phyloP scores from a whole-genome alignment of 495 filamentous ascomycete species.

The Xylaria cubensis region DNA sequence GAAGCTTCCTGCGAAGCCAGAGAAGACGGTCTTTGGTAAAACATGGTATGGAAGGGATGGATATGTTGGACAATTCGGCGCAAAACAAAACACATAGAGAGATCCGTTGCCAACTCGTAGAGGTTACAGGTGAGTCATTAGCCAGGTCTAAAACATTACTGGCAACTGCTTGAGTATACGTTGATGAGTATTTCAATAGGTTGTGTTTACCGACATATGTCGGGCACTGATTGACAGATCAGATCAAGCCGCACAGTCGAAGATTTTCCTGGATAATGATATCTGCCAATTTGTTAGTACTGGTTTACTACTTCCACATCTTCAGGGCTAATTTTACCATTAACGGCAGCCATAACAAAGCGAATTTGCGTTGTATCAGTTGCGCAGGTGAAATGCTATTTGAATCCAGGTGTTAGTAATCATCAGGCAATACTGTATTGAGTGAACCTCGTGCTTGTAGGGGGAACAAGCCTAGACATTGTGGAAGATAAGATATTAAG shows the following conservation, averaged over 20 bases:
- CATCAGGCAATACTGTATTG: background rate
- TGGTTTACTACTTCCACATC: background rate
- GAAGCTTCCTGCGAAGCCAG: slow-evolving; percentile 34
- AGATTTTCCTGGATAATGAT: slow-evolving; percentile 99
- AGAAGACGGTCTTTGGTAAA: slow-evolving; percentile 32
- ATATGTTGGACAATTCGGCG: slow-evolving; percentile 36
- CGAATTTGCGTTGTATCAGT: slow-evolving; percentile 98
- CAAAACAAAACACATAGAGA: slow-evolving; percentile 43
- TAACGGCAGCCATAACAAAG: slow-evolving; percentile 99
- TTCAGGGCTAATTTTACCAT: slow-evolving; percentile 68
- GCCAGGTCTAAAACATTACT: slow-evolving; percentile 43
- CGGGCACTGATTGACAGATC: slow-evolving; percentile 42
- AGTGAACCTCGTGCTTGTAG: background rate
- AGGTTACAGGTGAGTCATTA: slow-evolving; percentile 44
- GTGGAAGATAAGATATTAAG: background rate
- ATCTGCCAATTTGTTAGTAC: slow-evolving; percentile 60
- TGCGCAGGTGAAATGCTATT: slow-evolving; percentile 80
- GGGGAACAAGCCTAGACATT: background rate
- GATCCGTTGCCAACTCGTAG: slow-evolving; percentile 40
- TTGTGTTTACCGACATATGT: slow-evolving; percentile 20
- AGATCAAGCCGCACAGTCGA: slow-evolving; percentile 97
- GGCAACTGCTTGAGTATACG: slow-evolving; percentile 36
- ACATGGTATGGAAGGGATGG: slow-evolving; percentile 15
- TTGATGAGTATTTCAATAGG: slow-evolving; percentile 34
- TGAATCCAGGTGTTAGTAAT: background rate